Evolutionary conservation across 2,329 filamentous ascomycete species (phyloP), one percentile per base, ranked within the genome.

Genomic region (Aspergillus uvarum): DNA sequence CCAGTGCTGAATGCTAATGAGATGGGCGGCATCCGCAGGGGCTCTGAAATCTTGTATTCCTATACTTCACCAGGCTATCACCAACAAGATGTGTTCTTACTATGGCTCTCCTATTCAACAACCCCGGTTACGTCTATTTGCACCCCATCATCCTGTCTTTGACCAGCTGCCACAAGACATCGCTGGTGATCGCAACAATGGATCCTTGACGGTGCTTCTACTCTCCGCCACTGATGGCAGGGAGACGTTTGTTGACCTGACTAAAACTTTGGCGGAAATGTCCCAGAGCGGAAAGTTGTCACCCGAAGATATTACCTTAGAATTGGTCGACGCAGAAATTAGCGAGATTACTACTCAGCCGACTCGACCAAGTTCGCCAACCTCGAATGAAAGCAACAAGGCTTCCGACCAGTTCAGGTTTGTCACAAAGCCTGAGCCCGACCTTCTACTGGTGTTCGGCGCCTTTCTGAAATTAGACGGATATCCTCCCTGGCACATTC

Each of bases 401-500:
- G 5, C n/a, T 32, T 26, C 48, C 8, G 16, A 10, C 32, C 38
- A 44, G 35, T 44, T 26, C 24, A 29, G 4, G 11, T n/a, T 60
- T 47, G 65, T 65, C 54, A 87, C 96, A 62, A 95, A 96, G 83
- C 83, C 85, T 10, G 94, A 99, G 77, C 95, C 95, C 2, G 93
- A 98, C 73, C 81, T 99, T 14, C 80, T 99, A 60, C 85, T 99
- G 57, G 80, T 96, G 8, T 99, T 99, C 74, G 87, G 89, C 1
- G 91, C 93, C 4, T 86, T 87, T 53, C 87, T 98, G 56, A 88
- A 92, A 73, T 79, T 99, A 49, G 88, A 92, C 56, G 92, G 95
- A 10, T 99, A 98, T 74, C 95, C 95, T 10, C 95, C 95, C 1
- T 99, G 95, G 95, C 95, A 97, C 77, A 85, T 98, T 63, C 86